Percentiles rank a stretch among this genome's conserved stretches.
Conservation (phyloP, 768 basidiomycete genomes). For the Baorangia bicolor region DNA sequence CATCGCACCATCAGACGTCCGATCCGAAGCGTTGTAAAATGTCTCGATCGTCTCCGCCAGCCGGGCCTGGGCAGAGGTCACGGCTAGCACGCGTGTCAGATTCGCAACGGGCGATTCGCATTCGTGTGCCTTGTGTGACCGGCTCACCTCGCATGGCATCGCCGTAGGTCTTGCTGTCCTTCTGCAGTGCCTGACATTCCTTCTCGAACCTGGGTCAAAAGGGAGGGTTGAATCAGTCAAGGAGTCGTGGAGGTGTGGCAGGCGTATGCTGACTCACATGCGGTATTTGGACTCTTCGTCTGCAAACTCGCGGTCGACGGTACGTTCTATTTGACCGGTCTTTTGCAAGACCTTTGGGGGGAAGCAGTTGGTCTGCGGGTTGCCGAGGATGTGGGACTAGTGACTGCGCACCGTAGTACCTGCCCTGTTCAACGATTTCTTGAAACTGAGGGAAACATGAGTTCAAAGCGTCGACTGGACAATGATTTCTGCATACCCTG, state of each 20-base stretch:
- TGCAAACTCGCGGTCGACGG: conserved; percentile 89
- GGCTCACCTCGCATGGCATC: conserved; percentile 88
- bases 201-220: conserved; percentile 78
- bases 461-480: background rate
- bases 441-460: conserved; percentile 56
- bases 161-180: conserved; percentile 91
- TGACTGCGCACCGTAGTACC: conserved; percentile 73
- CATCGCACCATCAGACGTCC: conserved; percentile 90
- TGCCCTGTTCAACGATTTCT: conserved; percentile 89
- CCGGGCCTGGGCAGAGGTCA: conserved; percentile 90
- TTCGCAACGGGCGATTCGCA: background rate
- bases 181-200: conserved; percentile 90
- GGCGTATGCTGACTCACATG: conserved; percentile 51
- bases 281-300: conserved; percentile 91
- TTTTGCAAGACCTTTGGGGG: conserved; percentile 82
- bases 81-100: conserved; percentile 50
- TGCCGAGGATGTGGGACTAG: conserved; percentile 4
- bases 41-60: conserved; percentile 92
- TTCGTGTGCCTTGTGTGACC: background rate
- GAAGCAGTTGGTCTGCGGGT: conserved; percentile 3
- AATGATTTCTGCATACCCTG: conserved; percentile 38
- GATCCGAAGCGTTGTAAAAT: conserved; percentile 88
- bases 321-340: conserved; percentile 96
- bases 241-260: background rate
- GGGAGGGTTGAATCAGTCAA: background rate